phyloP scores from a whole-genome alignment of 352 stramenopile species.

The Pythium apleroticum region DNA sequence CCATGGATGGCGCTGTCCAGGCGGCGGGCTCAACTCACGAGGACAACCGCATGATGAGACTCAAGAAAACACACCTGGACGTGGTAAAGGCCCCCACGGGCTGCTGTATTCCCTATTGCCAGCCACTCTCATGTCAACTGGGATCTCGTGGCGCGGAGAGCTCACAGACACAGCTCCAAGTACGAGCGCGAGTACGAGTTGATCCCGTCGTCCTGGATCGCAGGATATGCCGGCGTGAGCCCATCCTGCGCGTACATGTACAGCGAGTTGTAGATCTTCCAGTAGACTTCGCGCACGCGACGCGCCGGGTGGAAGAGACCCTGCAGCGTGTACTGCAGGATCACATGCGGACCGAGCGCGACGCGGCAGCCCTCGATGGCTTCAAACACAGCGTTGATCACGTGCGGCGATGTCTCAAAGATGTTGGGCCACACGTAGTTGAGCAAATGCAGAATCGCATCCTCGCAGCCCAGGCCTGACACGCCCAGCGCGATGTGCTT shows the following conservation, averaged over 20 bases:
- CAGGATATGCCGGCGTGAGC: conserved; percentile 96
- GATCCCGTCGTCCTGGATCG: conserved; percentile 93
- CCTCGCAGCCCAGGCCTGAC: conserved; percentile 96
- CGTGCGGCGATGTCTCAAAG: conserved; percentile 98
- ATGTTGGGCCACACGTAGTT: conserved; percentile 99
- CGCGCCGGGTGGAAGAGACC: conserved; percentile 98
- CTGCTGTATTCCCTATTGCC: not conserved
- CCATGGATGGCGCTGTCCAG: not conserved
- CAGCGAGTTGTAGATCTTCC: conserved; percentile 99
- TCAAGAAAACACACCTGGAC: not conserved
- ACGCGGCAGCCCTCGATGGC: conserved; percentile 98
- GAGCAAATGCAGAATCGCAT: conserved; percentile 97
- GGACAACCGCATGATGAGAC: not conserved
- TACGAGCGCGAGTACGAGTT: conserved; percentile 96
- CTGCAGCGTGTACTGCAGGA: conserved; percentile 98
- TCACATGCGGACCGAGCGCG: conserved; percentile 93
- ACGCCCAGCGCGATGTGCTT: conserved; percentile 98
- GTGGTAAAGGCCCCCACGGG: not conserved
- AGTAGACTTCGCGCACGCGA: conserved; percentile 99
- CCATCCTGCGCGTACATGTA: conserved; percentile 99
- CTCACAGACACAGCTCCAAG: conserved; percentile 87
- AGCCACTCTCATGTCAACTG: not conserved
- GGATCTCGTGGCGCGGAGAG: not conserved
- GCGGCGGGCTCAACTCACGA: not conserved
- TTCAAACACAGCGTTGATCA: conserved; percentile 99